Evolutionary conservation across 257 asterid genomes (phyloP).

Genomic region (Voacanga thouarsii): DNA sequence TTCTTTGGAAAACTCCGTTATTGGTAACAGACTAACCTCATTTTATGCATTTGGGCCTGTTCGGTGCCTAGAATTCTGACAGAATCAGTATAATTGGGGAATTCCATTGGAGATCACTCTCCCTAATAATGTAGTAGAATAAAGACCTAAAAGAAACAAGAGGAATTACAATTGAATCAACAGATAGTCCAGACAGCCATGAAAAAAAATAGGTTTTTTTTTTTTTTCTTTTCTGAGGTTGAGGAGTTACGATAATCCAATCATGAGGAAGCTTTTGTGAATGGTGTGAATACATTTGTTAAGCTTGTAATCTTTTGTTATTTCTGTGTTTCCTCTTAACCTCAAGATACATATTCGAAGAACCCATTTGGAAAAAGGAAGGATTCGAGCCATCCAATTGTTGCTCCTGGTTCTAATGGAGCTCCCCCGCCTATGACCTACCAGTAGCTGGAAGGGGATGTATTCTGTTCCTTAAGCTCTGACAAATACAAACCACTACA

Average conservation of each 20-base stretch:
- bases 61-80: background rate
- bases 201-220: background rate
- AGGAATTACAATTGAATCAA: background rate
- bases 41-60: background rate
- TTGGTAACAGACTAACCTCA: background rate
- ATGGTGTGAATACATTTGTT: background rate
- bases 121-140: background rate
- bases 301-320: conserved; percentile 1
- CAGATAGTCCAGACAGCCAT: background rate
- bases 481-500: conserved; percentile 56
- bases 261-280: background rate
- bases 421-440: conserved; percentile 60
- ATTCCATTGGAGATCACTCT: background rate
- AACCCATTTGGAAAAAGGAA: conserved; percentile 95
- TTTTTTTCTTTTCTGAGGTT: background rate
- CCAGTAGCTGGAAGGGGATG: conserved; percentile 90
- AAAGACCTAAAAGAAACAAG: background rate
- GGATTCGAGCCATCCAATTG: conserved; percentile 50
- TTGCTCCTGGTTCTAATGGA: conserved; percentile 54
- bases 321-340: conserved; percentile 54
- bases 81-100: too few relatives aligned
- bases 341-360: conserved; percentile 79
- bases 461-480: conserved; percentile 68
- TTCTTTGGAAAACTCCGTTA: background rate
- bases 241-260: background rate